Conservation (phyloP, 371 early-diverging fungal species). For the Amoeboaphelidium protococcarum region DNA sequence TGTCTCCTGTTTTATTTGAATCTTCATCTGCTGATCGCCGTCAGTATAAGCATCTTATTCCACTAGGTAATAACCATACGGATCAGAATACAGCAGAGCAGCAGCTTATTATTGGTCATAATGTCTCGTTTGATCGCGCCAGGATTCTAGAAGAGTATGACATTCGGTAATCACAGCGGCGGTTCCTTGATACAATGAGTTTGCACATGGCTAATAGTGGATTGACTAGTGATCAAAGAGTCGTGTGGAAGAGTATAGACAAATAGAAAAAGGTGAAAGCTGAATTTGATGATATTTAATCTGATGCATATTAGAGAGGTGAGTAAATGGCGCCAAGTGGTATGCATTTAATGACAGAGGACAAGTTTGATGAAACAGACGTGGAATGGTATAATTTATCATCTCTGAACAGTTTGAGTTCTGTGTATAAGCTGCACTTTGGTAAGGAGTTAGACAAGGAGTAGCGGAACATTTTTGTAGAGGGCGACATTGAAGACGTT, state of each 20-base stretch:
- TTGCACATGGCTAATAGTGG: conserved; percentile 76
- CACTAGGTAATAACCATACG: conserved; percentile 31
- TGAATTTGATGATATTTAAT: no score
- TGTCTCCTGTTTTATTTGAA: conserved; percentile 34
- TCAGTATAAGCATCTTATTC: conserved; percentile 1
- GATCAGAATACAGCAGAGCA: conserved; percentile 7
- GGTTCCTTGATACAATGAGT: conserved; percentile 76
- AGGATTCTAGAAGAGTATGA: conserved; percentile 61
- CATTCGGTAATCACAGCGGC: conserved; percentile 5
- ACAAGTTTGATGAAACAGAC: neutral
- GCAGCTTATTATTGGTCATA: conserved; percentile 61
- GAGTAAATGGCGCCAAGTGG: neutral
- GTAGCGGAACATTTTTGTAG: conserved; percentile 33
- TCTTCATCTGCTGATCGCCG: conserved; percentile 3
- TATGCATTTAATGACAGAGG: neutral
- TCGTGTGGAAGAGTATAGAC: conserved; percentile 37
- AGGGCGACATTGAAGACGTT: conserved; percentile 24
- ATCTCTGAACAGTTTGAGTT: conserved; percentile 44
- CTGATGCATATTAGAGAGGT: conserved; percentile 5
- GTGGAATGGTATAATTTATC: conserved; percentile 6
- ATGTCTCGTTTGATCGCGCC: conserved; percentile 73
- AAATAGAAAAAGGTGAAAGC: conserved; percentile 19
- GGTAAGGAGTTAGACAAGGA: conserved; percentile 40
- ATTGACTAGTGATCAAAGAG: conserved; percentile 63
- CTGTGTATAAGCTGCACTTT: conserved; percentile 53